Conservation (phyloP, 1,139 yeast genomes). For the Hyphopichia buzzinii region DNA sequence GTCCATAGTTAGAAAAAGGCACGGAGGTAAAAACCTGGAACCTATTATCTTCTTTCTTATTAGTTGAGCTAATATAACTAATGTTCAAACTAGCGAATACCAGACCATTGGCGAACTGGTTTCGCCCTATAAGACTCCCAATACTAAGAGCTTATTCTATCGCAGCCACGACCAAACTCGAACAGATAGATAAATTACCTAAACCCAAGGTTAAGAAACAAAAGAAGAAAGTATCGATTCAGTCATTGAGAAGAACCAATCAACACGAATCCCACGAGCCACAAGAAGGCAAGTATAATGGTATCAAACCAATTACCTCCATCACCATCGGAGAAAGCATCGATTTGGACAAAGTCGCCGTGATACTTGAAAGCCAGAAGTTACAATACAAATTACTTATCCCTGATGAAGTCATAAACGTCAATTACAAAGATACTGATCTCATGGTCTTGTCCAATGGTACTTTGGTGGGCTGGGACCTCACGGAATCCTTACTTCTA, state of each 20-base stretch:
- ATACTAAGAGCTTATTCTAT: neutral
- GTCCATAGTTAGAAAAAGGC: too few species aligned
- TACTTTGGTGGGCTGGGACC: constrained; percentile 79
- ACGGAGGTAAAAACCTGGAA: too few species aligned
- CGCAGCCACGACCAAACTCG: neutral
- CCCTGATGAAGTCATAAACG: constrained; percentile 67
- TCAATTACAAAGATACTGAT: constrained; percentile 34
- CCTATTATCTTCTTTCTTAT: too few species aligned
- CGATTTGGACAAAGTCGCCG: constrained; percentile 46
- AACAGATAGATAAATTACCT: neutral
- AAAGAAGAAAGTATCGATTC: neutral
- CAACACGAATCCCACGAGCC: constrained; percentile 6
- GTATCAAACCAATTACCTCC: constrained; percentile 42
- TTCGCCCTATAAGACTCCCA: neutral
- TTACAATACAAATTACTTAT: constrained; percentile 46
- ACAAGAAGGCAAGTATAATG: neutral
- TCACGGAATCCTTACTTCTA: constrained; percentile 51
- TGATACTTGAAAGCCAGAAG: constrained; percentile 22
- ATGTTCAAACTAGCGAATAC: neutral
- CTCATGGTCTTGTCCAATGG: constrained; percentile 70
- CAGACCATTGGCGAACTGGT: neutral
- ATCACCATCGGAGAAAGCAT: constrained; percentile 70
- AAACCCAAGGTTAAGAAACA: constrained; percentile 1
- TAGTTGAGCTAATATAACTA: neutral
- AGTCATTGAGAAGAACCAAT: constrained; percentile 6